Conservation (phyloP, 495 filamentous ascomycete species). For the Aspergillus wentii region DNA sequence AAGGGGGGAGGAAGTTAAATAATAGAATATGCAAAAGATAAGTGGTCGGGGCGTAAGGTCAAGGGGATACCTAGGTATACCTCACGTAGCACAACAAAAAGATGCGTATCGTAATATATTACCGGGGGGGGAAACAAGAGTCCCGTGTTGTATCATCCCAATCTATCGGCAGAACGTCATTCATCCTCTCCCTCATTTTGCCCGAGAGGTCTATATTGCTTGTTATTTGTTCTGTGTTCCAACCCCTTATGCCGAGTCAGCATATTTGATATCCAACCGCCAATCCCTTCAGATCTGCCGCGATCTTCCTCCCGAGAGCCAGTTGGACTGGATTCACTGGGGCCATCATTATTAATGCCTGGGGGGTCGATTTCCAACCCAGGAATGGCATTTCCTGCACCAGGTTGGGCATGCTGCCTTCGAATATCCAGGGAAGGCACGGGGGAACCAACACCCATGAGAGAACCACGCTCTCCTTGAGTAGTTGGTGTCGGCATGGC, state of each 20-base stretch:
- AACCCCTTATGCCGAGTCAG: slow-evolving; percentile 49
- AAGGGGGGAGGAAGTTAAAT: neutral
- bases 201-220: slow-evolving; percentile 59
- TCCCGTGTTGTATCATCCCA: no score
- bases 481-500: slow-evolving; percentile 67
- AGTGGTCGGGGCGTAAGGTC: no score
- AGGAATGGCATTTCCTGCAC: slow-evolving; percentile 60
- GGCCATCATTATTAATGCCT: slow-evolving; percentile 36
- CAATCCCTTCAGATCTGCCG: slow-evolving; percentile 49
- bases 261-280: slow-evolving; percentile 67
- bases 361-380: slow-evolving; percentile 72
- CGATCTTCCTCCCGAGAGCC: slow-evolving; percentile 21
- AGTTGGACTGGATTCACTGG: slow-evolving; percentile 39
- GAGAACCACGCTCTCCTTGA: slow-evolving; percentile 67
- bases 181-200: slow-evolving; percentile 54
- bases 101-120: slow-evolving; percentile 5
- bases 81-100: no score
- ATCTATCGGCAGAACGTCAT: no score
- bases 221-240: slow-evolving; percentile 36
- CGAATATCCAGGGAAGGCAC: slow-evolving; percentile 74
- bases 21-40: neutral
- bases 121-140: neutral
- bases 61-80: no score
- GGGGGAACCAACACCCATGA: slow-evolving; percentile 68
- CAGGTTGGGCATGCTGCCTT: slow-evolving; percentile 42